Conservation (phyloP, 1,284 basidiomycete genomes). For the Amylostereum areolatum region DNA sequence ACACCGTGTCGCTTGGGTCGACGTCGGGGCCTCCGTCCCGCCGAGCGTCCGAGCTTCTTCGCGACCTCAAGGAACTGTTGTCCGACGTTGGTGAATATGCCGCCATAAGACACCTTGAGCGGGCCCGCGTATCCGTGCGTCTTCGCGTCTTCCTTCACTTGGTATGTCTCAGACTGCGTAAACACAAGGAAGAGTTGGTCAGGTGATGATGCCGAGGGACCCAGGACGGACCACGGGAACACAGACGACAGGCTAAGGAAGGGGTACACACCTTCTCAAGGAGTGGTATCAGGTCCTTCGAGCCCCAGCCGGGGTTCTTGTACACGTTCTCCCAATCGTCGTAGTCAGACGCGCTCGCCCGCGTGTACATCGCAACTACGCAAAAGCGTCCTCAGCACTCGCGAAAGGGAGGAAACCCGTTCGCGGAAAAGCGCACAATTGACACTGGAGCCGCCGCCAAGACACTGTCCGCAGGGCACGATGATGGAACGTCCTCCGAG, state of each 20-base stretch:
- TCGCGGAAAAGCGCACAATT: too few relatives aligned
- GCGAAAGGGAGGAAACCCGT: too few relatives aligned
- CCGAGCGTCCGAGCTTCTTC: slow-evolving; percentile 38
- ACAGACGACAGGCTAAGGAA: neutral
- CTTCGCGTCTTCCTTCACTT: slow-evolving; percentile 22
- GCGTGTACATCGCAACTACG: slow-evolving; percentile 52
- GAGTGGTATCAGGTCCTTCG: slow-evolving; percentile 41
- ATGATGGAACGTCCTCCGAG: slow-evolving; percentile 37
- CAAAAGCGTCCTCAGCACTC: slow-evolving; percentile 26
- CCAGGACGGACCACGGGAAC: neutral
- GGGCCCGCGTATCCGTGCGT: slow-evolving; percentile 51
- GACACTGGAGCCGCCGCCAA: too few relatives aligned
- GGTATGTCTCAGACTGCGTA: slow-evolving; percentile 45
- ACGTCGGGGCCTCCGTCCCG: slow-evolving; percentile 25
- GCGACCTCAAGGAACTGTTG: slow-evolving; percentile 43
- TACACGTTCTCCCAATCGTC: slow-evolving; percentile 44
- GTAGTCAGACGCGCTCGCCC: slow-evolving; percentile 49
- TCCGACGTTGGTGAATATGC: slow-evolving; percentile 29
- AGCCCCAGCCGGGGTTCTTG: slow-evolving; percentile 49
- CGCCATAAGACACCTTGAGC: slow-evolving; percentile 40
- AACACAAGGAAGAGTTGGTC: neutral
- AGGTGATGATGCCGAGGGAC: neutral
- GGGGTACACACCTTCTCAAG: slow-evolving; percentile 36
- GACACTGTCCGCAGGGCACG: slow-evolving; percentile 33
- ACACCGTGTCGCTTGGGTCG: slow-evolving; percentile 39